These are phyloP conservation scores for Nematocida minor DNA, from an alignment of 371 early-diverging fungal genomes.

Conservation along the genomic window DNA sequence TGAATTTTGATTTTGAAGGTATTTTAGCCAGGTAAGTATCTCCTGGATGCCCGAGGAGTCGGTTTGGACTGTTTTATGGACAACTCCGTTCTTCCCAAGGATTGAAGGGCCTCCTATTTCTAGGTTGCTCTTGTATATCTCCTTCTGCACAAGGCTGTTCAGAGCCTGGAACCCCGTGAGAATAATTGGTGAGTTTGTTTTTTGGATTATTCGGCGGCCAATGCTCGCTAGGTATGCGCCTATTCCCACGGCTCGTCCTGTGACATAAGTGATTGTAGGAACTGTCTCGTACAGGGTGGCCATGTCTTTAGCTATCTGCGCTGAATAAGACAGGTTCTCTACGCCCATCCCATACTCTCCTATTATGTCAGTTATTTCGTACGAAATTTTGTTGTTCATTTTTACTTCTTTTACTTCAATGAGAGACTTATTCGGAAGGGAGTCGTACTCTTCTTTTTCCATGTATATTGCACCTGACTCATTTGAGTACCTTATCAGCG, in stretches of 20 bases:
- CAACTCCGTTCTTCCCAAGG: constrained; percentile 93
- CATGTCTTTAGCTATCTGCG: constrained; percentile 93
- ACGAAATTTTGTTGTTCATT: constrained; percentile 64
- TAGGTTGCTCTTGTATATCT: constrained; percentile 90
- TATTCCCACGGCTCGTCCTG: constrained; percentile 90
- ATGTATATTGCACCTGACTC: constrained; percentile 6
- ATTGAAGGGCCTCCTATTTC: constrained; percentile 95
- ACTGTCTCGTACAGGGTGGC: constrained; percentile 85
- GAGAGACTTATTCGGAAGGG: background rate
- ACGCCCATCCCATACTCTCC: constrained; percentile 82
- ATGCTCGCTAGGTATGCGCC: constrained; percentile 95
- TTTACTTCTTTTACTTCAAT: constrained; percentile 4
- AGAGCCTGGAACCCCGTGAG: constrained; percentile 91
- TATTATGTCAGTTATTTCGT: constrained; percentile 78
- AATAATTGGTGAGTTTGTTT: constrained; percentile 89
- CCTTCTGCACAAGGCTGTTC: constrained; percentile 91
- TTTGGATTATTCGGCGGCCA: constrained; percentile 89
- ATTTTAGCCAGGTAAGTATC: constrained; percentile 79
- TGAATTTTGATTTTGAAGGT: background rate
- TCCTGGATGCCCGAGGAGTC: constrained; percentile 81
- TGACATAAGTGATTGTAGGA: constrained; percentile 88
- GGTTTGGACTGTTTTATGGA: constrained; percentile 83
- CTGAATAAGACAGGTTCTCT: constrained; percentile 92
- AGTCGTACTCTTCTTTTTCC: constrained; percentile 23
- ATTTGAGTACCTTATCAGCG: constrained; percentile 2